phyloP scores from a whole-genome alignment of 768 basidiomycete genomes.

The Hortiboletus flavorubellus region DNA sequence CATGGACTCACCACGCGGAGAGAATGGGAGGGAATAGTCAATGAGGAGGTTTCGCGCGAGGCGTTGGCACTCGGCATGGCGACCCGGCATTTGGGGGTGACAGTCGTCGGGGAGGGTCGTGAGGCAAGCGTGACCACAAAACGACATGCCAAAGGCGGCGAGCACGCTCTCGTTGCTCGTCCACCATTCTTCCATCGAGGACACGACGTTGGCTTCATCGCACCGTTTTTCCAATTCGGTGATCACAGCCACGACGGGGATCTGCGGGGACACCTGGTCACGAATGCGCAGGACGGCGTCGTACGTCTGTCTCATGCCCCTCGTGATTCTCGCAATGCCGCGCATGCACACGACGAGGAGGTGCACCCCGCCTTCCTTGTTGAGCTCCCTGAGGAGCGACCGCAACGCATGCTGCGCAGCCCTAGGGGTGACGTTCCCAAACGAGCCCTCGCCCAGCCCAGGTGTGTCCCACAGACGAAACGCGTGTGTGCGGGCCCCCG shows the following conservation, averaged over 20 bases:
- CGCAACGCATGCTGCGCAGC: slow-evolving; percentile 20
- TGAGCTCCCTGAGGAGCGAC: slow-evolving; percentile 16
- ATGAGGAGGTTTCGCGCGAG: slow-evolving; percentile 24
- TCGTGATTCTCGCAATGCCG: slow-evolving; percentile 17
- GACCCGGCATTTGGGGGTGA: slow-evolving; percentile 17
- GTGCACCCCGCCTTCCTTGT: slow-evolving; percentile 23
- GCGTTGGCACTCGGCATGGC: slow-evolving; percentile 12
- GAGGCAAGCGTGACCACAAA: slow-evolving; percentile 21
- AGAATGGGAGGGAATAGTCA: slow-evolving; percentile 17
- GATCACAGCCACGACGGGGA: slow-evolving; percentile 24
- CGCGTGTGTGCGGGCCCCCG: slow-evolving; percentile 13
- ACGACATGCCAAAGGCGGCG: slow-evolving; percentile 9
- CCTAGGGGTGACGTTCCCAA: slow-evolving; percentile 21
- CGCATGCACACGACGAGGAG: slow-evolving; percentile 28
- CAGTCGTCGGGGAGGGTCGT: slow-evolving; percentile 23
- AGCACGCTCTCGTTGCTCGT: not conserved
- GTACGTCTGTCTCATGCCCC: slow-evolving; percentile 22
- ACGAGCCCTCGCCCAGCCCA: slow-evolving; percentile 21
- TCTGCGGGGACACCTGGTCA: slow-evolving; percentile 17
- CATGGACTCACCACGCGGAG: not conserved
- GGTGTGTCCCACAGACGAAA: slow-evolving; percentile 27
- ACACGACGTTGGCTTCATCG: not conserved
- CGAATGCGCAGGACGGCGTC: slow-evolving; percentile 15
- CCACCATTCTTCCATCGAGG: slow-evolving; percentile 28
- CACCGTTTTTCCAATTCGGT: slow-evolving; percentile 26